phyloP scores from a whole-genome alignment of 2,329 filamentous ascomycete genomes.

The Exserohilum turcica region DNA sequence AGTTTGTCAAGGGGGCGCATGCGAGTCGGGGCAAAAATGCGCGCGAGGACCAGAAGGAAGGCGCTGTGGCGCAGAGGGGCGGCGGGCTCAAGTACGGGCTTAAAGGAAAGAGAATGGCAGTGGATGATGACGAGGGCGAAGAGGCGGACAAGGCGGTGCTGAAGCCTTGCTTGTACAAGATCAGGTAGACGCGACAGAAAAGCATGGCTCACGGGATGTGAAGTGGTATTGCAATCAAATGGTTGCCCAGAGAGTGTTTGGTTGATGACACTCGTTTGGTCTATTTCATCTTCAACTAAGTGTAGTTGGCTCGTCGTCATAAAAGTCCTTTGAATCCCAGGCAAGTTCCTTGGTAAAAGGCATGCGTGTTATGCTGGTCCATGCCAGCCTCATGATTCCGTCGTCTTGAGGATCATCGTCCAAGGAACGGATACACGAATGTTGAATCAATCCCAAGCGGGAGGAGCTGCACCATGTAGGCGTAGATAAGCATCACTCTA shows the following conservation, averaged over 20 bases:
- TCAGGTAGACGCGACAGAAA: slow-evolving; percentile 54
- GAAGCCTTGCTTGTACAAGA: slow-evolving; percentile 96
- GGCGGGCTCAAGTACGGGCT: slow-evolving; percentile 47
- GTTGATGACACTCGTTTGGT: neutral
- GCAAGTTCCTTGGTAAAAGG: neutral
- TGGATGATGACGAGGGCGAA: slow-evolving; percentile 53
- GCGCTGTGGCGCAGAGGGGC: slow-evolving; percentile 45
- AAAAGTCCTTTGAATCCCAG: neutral
- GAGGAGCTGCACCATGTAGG: neutral
- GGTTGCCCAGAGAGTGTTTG: neutral
- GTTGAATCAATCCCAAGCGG: neutral
- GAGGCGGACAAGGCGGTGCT: slow-evolving; percentile 72
- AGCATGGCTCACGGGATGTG: neutral
- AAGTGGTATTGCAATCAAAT: neutral
- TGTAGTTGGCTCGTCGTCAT: neutral
- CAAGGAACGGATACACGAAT: no score
- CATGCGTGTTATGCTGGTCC: neutral
- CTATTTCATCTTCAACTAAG: neutral
- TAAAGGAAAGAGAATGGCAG: slow-evolving; percentile 11
- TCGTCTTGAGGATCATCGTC: neutral
- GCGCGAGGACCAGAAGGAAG: slow-evolving; percentile 41
- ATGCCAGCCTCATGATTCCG: neutral
- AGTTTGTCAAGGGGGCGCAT: slow-evolving; percentile 82
- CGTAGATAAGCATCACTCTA: neutral
- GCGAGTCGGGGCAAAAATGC: slow-evolving; percentile 78